Base-by-base conservation (phyloP, 345 rosid species). In the Rhizophora apiculata region DNA sequence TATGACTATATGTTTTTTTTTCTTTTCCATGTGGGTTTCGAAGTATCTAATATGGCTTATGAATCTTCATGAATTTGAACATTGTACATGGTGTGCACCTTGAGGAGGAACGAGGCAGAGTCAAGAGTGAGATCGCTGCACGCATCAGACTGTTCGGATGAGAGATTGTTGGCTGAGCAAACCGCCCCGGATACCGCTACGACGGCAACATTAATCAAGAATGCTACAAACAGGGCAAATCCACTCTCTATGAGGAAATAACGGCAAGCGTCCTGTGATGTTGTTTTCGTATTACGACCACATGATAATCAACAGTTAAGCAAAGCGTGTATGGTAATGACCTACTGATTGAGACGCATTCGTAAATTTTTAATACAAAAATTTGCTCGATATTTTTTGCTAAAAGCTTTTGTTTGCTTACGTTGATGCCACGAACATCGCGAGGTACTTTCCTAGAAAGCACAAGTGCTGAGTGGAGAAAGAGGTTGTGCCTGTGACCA, bases 41-140 rank as follows among this genome's bases (percentile, higher is more conserved):
- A 7, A 34, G 37, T 8, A 26, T 5, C 9, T 3, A 21, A 22
- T 39, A 43, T 24, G n/a, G 0, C 24, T 21, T 11, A 24, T 16
- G n/a, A 11, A 22, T 11, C 49, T 11, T 8, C 20, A 2, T 26
- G 1, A 19, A 4, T 11, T 29, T 5, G 32, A 13, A 51, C 31
- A 6, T 8, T 3, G 16, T 1, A 31, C 22, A 27, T 1, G 10
- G 34, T 34, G 37, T 36, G 8, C 4, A 87, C 92, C 92, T 74
- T 69, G 20, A 89, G 96, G n/a, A 89, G 89, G 70, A 89, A 89
- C 60, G 92, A 83, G 27, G 96, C 92, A 6, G 92, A 84, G 75
- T 87, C 64, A 9, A 87, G 90, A 48, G 82, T 82, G n/a, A 89
- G 58, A 74, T 89, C 76, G 10, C 43, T 63, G 81, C 96, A 86